Conservation (phyloP, 345 rosid species). For the Euphorbia peplus region DNA sequence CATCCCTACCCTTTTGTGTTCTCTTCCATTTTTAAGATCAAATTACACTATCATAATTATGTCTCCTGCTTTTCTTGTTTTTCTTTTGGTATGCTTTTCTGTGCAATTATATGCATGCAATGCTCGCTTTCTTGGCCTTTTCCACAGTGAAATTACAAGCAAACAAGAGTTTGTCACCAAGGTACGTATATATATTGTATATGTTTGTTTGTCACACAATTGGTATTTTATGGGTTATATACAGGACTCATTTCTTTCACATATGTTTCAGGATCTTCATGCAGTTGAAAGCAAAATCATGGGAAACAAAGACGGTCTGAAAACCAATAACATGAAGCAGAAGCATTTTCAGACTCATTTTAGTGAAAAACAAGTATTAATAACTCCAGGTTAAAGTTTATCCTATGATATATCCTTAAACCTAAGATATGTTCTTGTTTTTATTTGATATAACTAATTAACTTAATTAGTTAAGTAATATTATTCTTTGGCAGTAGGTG, state of each 20-base stretch:
- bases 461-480: background rate
- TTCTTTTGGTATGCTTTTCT: slow-evolving; percentile 31
- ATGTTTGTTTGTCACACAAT: background rate
- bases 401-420: background rate
- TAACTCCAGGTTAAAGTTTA: background rate
- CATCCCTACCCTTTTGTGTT: background rate
- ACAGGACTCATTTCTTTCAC: background rate
- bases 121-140: slow-evolving; percentile 32
- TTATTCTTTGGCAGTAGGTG: background rate
- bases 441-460: too few species aligned
- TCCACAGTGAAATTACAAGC: slow-evolving; percentile 1
- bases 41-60: slow-evolving; percentile 3
- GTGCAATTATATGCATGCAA: slow-evolving; percentile 57
- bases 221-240: background rate
- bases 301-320: background rate
- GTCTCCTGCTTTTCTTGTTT: slow-evolving; percentile 29
- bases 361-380: slow-evolving; percentile 11
- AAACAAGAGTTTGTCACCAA: slow-evolving; percentile 8
- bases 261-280: slow-evolving; percentile 17
- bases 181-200: slow-evolving; percentile 29
- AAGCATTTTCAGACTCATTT: slow-evolving; percentile 7
- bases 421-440: too few species aligned
- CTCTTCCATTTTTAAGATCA: background rate
- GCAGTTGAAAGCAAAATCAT: slow-evolving; percentile 6
- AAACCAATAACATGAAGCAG: slow-evolving; percentile 1